A percentile compares a stretch with the other conserved stretches of the same genome.
These are phyloP conservation scores for Aspergillus steynii DNA, from an alignment of 495 filamentous ascomycete species.

Conservation along the genomic window DNA sequence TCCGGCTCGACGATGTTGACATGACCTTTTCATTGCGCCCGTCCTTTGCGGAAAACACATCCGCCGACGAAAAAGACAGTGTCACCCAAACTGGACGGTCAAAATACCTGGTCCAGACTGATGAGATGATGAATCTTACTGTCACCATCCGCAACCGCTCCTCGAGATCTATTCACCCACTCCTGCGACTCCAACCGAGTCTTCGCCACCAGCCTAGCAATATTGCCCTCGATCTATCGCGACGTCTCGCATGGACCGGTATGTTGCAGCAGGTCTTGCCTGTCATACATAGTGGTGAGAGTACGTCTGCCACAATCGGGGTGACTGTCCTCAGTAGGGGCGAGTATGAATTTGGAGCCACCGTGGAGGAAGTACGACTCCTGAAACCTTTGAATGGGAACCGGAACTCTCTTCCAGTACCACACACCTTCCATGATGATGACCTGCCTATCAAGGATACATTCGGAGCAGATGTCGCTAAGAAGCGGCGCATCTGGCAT, in stretches of 20 bases:
- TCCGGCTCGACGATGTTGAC: constrained; percentile 77
- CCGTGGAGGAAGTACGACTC: constrained; percentile 73
- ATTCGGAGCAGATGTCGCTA: constrained; percentile 56
- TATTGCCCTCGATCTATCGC: constrained; percentile 78
- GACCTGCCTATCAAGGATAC: constrained; percentile 51
- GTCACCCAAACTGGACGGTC: constrained; percentile 46
- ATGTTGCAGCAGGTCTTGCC: constrained; percentile 74
- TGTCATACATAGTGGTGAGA: constrained; percentile 55
- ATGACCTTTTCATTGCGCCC: constrained; percentile 60
- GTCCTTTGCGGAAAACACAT: constrained; percentile 17
- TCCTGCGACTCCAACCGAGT: constrained; percentile 75
- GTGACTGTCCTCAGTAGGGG: constrained; percentile 74
- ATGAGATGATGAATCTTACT: constrained; percentile 69
- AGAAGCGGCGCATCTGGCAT: constrained; percentile 72
- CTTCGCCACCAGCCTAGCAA: constrained; percentile 71
- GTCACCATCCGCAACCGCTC: constrained; percentile 74
- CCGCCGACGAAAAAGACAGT: not conserved
- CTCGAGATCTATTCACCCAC: constrained; percentile 62
- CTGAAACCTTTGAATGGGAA: constrained; percentile 21
- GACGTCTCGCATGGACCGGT: constrained; percentile 81
- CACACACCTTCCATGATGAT: constrained; percentile 29
- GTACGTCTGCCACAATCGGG: constrained; percentile 57
- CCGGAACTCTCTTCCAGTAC: constrained; percentile 5
- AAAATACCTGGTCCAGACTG: constrained; percentile 60
- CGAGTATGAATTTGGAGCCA: constrained; percentile 78